Conservation (phyloP, 2,329 filamentous ascomycete species). For the Reticulascus tulasneorum region DNA sequence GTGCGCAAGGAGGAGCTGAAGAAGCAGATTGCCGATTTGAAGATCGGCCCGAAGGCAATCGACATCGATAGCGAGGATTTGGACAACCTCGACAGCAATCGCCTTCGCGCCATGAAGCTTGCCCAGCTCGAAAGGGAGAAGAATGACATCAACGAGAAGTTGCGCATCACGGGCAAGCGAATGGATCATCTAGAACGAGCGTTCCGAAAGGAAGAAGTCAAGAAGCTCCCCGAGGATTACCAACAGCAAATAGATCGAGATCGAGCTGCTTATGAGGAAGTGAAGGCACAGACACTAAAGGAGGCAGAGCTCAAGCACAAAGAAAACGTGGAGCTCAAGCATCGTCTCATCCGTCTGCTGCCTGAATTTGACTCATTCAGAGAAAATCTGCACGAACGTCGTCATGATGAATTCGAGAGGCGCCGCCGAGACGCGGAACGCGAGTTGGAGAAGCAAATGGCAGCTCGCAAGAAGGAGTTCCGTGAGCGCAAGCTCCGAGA, state of each 20-base stretch:
- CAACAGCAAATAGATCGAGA: constrained; percentile 77
- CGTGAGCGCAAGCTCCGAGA: constrained; percentile 79
- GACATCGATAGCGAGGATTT: constrained; percentile 77
- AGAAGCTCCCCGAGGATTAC: constrained; percentile 86
- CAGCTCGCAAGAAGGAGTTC: constrained; percentile 80
- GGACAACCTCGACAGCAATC: constrained; percentile 81
- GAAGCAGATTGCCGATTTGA: constrained; percentile 86
- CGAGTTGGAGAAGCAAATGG: constrained; percentile 89
- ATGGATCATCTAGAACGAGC: constrained; percentile 97
- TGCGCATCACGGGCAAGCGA: constrained; percentile 89
- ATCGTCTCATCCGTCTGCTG: constrained; percentile 81
- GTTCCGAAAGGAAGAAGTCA: constrained; percentile 90
- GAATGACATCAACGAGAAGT: constrained; percentile 87
- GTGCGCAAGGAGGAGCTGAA: constrained; percentile 92
- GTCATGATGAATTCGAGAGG: constrained; percentile 94
- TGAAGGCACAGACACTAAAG: constrained; percentile 71
- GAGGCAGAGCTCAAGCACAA: constrained; percentile 86
- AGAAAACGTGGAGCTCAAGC: constrained; percentile 88
- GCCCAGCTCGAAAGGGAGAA: constrained; percentile 96
- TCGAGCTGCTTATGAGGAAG: constrained; percentile 72
- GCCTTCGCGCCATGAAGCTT: constrained; percentile 90
- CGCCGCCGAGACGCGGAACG: constrained; percentile 86
- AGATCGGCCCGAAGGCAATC: constrained; percentile 74
- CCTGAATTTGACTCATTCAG: constrained; percentile 82
- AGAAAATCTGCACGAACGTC: constrained; percentile 75